These are phyloP conservation scores for Candida pseudoviswanathii DNA, from an alignment of 1,139 yeast species.

Conservation along the genomic window DNA sequence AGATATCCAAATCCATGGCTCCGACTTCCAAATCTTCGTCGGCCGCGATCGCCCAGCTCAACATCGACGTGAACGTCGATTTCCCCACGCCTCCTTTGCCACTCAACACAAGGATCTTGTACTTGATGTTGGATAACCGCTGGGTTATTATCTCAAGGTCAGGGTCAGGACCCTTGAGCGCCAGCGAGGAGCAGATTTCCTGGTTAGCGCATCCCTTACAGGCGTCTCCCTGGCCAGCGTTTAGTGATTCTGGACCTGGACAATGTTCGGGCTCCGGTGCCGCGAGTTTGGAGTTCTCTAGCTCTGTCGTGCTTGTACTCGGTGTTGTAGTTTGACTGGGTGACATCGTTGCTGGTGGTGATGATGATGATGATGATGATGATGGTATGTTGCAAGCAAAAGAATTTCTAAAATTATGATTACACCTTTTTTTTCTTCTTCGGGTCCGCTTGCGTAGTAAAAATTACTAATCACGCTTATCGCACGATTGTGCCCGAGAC, in stretches of 20 bases:
- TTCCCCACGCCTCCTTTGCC: constrained; percentile 99
- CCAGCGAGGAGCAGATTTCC: constrained; percentile 74
- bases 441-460: neutral
- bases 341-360: constrained; percentile 20
- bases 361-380: neutral
- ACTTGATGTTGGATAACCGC: constrained; percentile 68
- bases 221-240: constrained; percentile 92
- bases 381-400: too few relatives aligned
- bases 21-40: constrained; percentile 89
- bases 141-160: constrained; percentile 80
- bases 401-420: neutral
- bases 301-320: constrained; percentile 7
- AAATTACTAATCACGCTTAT: constrained; percentile 3
- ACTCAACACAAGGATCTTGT: constrained; percentile 81
- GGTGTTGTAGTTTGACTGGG: constrained; percentile 19
- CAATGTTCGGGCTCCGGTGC: constrained; percentile 92
- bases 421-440: neutral
- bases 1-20: constrained; percentile 94
- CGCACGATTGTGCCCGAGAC: neutral
- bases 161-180: constrained; percentile 95
- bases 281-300: constrained; percentile 27
- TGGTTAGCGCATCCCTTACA: constrained; percentile 96
- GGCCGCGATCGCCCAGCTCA: constrained; percentile 93
- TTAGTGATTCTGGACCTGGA: constrained; percentile 95
- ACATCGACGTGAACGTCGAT: constrained; percentile 92